Base-by-base conservation (phyloP, 1,139 yeast genomes). In the Citeromyces siamensis region DNA sequence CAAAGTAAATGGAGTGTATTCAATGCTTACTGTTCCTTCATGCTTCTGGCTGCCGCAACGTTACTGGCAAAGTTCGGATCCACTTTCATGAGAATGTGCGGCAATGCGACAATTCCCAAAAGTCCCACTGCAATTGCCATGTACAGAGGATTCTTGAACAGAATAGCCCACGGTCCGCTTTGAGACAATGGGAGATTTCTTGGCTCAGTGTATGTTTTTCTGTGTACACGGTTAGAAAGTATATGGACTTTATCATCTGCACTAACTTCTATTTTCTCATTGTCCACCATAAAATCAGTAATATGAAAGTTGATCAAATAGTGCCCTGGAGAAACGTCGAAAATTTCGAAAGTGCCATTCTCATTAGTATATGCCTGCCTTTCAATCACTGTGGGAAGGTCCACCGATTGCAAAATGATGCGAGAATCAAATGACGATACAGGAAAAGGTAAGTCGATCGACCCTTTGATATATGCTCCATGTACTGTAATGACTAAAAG, bases 121-220 rank as follows among this genome's bases (percentile, higher is more conserved):
- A 26, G 17, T 6, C 5, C 31, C 31, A 26, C 9, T 6, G 31
- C 31, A n/a, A n/a, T 9, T 17, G 16, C 12, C 31, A 26, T 26
- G 16, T 26, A 26, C 31, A 26, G 16, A 8, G 31, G 31, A 10
- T 26, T 26, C 4, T 26, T 26, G 31, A 26, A 26, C 6, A 26
- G 9, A 26, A 26, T 26, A 7, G 31, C 31, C 31, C 31, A 26
- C 16, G 31, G 31, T 17, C 31, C 31, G 8, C 31, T 26, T 26
- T 26, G 31, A 5, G 31, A 13, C 6, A 26, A 26, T 14, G 31
- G 31, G 16, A 26, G 31, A 17, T 26, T 26, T 12, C 31, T 26
- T 4, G 17, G 31, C 17, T 26, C 31, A n/a, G 31, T 26, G 31
- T 26, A 26, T 6, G 16, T 9, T 9, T 26, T 26, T 8, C 16